Evolutionary conservation across 2,329 filamentous ascomycete species (phyloP), one percentile per base, ranked within the genome.

Genomic region (Cytospora chrysosperma): DNA sequence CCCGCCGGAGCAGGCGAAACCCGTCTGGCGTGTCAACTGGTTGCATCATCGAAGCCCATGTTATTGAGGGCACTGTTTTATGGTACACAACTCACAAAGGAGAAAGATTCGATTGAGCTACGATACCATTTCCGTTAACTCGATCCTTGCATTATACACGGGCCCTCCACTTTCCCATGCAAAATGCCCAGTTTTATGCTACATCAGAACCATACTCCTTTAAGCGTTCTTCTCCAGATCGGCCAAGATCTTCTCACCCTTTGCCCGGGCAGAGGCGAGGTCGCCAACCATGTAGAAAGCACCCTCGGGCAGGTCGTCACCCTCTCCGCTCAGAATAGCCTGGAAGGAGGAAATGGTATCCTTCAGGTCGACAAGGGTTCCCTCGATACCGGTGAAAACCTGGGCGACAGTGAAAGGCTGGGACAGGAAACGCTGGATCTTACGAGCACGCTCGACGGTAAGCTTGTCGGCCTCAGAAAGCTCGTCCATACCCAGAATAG

Each of bases 401-500:
- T 88, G 83, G 71, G 70, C 86, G 68, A 89, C 95, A 74, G 95
- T 95, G 88, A 99, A 99, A 78, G 95, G 95, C 87, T 99, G 95
- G 82, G 88, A 92, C 86, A 99, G 86, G 93, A 99, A 99, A 90
- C 93, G 91, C 88, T 99, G 95, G 79, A 99, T 90, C 88, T 98
- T 98, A 86, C 95, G 94, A 81, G 95, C 95, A 89, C 95, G 95
- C 90, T 99, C 95, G 87, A 99, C 95, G 74, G 95, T 98, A 76
- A 99, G 89, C 90, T 99, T 97, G 82, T 99, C 95, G 75, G 91
- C 91, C 87, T 98, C 95, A 70, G 95, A 98, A 83, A 99, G 84
- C 81, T 99, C 95, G 82, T 99, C 95, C 95, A 99, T 98, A 90
- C 94, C 94, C 79, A 98, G 84, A 93, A 99, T 99, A 82, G 95